Conservation (phyloP, 352 stramenopile species). For the Pythium grandisporangium region DNA sequence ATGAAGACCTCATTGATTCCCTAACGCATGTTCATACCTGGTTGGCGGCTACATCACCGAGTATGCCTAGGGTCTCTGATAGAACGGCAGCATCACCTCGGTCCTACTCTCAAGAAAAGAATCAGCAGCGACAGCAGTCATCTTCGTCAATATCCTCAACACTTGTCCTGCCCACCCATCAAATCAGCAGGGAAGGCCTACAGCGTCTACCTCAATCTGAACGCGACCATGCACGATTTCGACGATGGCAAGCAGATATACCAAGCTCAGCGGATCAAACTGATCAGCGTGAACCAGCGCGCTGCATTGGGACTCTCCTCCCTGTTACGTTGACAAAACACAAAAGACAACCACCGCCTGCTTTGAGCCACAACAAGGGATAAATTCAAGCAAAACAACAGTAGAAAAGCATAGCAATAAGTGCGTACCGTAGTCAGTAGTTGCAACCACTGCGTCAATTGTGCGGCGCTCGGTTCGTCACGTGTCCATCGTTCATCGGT, state of each 20-base stretch:
- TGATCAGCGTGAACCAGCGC: slow-evolving; percentile 10
- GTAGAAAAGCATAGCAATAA: too few species aligned
- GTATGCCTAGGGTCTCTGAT: slow-evolving; percentile 1
- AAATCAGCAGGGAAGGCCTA: too few species aligned
- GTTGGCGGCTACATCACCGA: slow-evolving; percentile 8
- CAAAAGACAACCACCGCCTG: too few species aligned
- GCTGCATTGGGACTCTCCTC: slow-evolving; percentile 14
- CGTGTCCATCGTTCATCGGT: slow-evolving; percentile 20
- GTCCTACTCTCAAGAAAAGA: too few species aligned
- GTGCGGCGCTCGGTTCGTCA: slow-evolving; percentile 15
- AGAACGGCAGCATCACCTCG: slow-evolving; percentile 3
- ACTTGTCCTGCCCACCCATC: too few species aligned
- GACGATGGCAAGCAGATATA: slow-evolving; percentile 9
- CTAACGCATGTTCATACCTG: slow-evolving; percentile 3
- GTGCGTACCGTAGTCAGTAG: too few species aligned
- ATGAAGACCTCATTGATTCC: not conserved
- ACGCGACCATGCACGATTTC: slow-evolving; percentile 39
- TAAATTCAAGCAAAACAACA: too few species aligned
- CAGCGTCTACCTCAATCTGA: slow-evolving; percentile 39
- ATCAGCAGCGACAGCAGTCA: too few species aligned
- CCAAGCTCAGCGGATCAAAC: not conserved
- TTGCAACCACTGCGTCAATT: slow-evolving; percentile 23
- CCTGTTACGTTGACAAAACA: too few species aligned
- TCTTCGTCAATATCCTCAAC: too few species aligned
- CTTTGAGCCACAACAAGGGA: too few species aligned